Evolutionary conservation across 768 basidiomycete genomes (phyloP).

Genomic region (Lactarius sp.): DNA sequence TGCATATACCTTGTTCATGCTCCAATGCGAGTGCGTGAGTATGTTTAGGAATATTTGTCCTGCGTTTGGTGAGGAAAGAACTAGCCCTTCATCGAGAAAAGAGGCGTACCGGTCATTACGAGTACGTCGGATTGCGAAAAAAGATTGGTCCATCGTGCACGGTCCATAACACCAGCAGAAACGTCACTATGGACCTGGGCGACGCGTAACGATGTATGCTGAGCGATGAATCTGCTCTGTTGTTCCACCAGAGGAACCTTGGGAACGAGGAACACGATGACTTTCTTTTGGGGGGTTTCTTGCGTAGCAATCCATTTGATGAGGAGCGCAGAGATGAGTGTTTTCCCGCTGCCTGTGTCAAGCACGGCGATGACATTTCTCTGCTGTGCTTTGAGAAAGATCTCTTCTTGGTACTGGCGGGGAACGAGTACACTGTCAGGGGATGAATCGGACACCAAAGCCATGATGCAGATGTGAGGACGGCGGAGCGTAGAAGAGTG

Average conservation of each 20-base stretch:
- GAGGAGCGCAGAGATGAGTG: slow-evolving; percentile 54
- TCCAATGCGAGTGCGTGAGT: slow-evolving; percentile 78
- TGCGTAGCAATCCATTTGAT: slow-evolving; percentile 69
- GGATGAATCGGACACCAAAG: slow-evolving; percentile 2
- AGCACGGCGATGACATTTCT: slow-evolving; percentile 54
- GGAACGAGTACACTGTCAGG: slow-evolving; percentile 31
- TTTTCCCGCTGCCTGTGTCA: slow-evolving; percentile 60
- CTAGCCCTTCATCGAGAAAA: background rate
- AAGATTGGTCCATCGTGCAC: slow-evolving; percentile 56
- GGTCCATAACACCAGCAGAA: slow-evolving; percentile 66
- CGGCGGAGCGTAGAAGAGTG: background rate
- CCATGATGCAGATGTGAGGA: background rate
- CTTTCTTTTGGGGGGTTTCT: slow-evolving; percentile 47
- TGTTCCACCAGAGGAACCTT: slow-evolving; percentile 83
- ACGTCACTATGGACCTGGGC: slow-evolving; percentile 64
- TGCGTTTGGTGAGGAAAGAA: slow-evolving; percentile 30
- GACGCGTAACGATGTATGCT: slow-evolving; percentile 63
- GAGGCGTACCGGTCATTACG: slow-evolving; percentile 71
- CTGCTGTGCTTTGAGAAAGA: slow-evolving; percentile 46
- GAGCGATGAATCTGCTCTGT: slow-evolving; percentile 61
- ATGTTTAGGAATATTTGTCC: slow-evolving; percentile 82
- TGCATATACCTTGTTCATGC: slow-evolving; percentile 49
- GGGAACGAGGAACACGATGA: slow-evolving; percentile 77
- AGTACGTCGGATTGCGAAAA: slow-evolving; percentile 66
- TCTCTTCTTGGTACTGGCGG: slow-evolving; percentile 52